A percentile compares a stretch with the other conserved stretches of the same genome.
These are phyloP conservation scores for Melanogaster broomeanus DNA, from an alignment of 768 basidiomycete genomes.

Conservation along the genomic window DNA sequence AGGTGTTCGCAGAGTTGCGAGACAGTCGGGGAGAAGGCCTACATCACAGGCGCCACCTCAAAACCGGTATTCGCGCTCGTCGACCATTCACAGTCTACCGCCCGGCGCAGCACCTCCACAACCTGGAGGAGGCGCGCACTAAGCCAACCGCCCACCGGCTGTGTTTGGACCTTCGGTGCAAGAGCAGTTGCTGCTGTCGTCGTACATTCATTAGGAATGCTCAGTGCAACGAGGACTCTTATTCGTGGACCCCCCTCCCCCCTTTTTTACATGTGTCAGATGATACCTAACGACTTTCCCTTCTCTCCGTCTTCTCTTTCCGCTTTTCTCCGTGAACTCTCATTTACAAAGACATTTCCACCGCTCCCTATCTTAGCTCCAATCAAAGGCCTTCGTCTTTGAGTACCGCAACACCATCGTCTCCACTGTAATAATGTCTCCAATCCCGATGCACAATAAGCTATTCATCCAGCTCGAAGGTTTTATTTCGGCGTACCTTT, in stretches of 20 bases:
- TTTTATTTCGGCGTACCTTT: background rate
- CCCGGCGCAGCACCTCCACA: constrained; percentile 77
- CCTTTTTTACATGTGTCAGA: constrained; percentile 3
- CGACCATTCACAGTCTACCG: constrained; percentile 55
- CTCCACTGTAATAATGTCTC: background rate
- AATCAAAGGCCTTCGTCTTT: background rate
- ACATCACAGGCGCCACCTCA: constrained; percentile 58
- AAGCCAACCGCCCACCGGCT: background rate
- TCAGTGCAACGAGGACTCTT: constrained; percentile 11
- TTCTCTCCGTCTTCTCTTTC: background rate
- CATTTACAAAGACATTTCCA: background rate
- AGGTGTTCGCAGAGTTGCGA: constrained; percentile 77
- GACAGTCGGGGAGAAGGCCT: constrained; percentile 56
- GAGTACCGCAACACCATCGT: background rate
- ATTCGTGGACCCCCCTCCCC: background rate
- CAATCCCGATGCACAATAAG: constrained; percentile 1
- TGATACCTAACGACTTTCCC: constrained; percentile 11
- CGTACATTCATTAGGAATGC: constrained; percentile 1
- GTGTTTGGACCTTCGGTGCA: constrained; percentile 5
- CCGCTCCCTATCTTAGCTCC: constrained; percentile 9
- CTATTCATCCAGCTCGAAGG: background rate
- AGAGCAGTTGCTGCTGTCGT: constrained; percentile 1
- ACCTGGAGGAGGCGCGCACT: constrained; percentile 25
- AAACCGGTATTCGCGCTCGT: constrained; percentile 72
- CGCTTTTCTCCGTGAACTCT: background rate